Percentiles rank a stretch among this genome's conserved stretches.
phyloP scores from a whole-genome alignment of 2,329 filamentous ascomycete species.

The Aureobasidium sp. region DNA sequence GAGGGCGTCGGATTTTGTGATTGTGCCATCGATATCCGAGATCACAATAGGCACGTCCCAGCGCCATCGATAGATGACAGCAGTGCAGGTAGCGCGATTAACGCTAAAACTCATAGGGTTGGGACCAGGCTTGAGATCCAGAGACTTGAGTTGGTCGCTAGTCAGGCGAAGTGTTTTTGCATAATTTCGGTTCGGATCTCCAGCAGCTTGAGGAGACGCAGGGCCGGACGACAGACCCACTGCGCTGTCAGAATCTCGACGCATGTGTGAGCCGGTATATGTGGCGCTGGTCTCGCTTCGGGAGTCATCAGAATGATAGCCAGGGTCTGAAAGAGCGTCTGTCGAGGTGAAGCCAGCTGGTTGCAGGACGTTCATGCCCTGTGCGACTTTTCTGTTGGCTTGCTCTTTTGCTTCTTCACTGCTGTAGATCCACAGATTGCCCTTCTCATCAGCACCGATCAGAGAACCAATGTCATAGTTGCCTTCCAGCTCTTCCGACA shows the following conservation, averaged over 20 bases:
- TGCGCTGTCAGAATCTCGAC: constrained; percentile 64
- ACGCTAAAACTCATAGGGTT: constrained; percentile 96
- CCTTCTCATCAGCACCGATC: constrained; percentile 89
- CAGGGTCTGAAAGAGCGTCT: constrained; percentile 87
- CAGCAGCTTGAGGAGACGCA: constrained; percentile 42
- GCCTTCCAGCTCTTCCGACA: constrained; percentile 86
- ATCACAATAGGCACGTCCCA: constrained; percentile 91
- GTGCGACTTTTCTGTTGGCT: constrained; percentile 57
- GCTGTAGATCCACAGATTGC: constrained; percentile 99
- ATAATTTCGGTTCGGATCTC: constrained; percentile 77
- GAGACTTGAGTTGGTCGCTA: constrained; percentile 84
- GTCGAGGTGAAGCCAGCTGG: constrained; percentile 50
- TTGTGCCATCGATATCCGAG: constrained; percentile 96
- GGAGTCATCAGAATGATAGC: constrained; percentile 84
- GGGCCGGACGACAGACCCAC: constrained; percentile 57
- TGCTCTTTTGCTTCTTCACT: constrained; percentile 93
- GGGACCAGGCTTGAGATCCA: constrained; percentile 74
- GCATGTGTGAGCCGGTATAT: constrained; percentile 45
- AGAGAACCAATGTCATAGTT: constrained; percentile 94
- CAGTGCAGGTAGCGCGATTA: constrained; percentile 85
- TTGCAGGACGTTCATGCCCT: constrained; percentile 37
- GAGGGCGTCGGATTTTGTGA: constrained; percentile 63
- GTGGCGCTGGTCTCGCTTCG: constrained; percentile 41
- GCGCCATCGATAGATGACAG: constrained; percentile 90
- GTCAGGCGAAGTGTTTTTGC: constrained; percentile 94